phyloP scores from a whole-genome alignment of 2,329 filamentous ascomycete species.

The Penicillium crustosum region DNA sequence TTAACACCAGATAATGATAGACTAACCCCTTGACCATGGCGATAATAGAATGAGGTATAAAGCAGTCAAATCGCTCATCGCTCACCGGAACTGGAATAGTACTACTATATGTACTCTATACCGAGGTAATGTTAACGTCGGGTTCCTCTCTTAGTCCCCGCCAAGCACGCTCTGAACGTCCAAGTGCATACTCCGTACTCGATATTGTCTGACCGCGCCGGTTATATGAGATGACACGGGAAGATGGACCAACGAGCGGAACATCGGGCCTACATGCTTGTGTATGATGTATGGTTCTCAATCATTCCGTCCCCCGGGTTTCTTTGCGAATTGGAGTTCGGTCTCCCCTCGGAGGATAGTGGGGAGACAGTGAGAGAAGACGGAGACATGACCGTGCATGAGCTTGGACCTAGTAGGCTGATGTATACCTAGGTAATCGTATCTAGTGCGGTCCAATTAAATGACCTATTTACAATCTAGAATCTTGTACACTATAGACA shows the following conservation, averaged over 20 bases:
- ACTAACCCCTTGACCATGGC: not conserved
- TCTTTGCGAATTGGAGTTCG: not conserved
- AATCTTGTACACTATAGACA: not conserved
- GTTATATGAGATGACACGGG: not conserved
- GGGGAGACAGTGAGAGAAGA: not conserved
- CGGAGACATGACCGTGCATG: conserved; percentile 9
- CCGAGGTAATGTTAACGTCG: not conserved
- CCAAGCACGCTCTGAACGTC: conserved; percentile 6
- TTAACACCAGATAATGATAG: not conserved
- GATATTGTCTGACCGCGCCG: conserved; percentile 1
- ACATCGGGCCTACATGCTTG: not conserved
- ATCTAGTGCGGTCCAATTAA: conserved; percentile 2
- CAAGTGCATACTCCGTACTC: conserved; percentile 3
- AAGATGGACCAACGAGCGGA: not conserved
- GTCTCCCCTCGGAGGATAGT: not conserved
- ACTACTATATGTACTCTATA: not conserved
- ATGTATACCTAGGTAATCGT: not conserved
- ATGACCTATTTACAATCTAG: not conserved
- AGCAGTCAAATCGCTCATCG: not conserved
- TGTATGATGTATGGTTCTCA: not conserved
- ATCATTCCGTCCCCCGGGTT: not conserved
- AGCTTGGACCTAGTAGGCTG: conserved; percentile 3
- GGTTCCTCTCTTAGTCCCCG: not conserved
- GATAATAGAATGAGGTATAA: not conserved
- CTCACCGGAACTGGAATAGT: not conserved